A percentile compares a stretch with the other conserved stretches of the same genome.
Conservation (phyloP, 352 stramenopile genomes). For the Phytophthora hibernalis region DNA sequence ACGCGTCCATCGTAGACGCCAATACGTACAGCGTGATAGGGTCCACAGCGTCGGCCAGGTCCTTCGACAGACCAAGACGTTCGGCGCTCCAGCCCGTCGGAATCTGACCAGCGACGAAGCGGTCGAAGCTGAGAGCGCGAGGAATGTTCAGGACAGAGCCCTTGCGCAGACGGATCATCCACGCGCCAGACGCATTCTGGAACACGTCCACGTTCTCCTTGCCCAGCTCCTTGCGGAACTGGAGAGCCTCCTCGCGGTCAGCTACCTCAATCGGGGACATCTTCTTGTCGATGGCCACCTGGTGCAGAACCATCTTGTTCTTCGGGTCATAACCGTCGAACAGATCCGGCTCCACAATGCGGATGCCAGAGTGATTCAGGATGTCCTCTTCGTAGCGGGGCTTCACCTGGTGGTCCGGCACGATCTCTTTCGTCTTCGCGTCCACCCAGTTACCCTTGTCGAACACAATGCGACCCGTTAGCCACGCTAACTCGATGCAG, state of each 20-base stretch:
- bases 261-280: conserved; percentile 90
- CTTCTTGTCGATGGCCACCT: conserved; percentile 90
- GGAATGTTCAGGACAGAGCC: conserved; percentile 86
- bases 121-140: conserved; percentile 81
- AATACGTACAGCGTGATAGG: conserved; percentile 82
- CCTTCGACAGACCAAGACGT: conserved; percentile 80
- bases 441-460: conserved; percentile 89
- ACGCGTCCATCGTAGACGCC: conserved; percentile 80
- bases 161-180: conserved; percentile 88
- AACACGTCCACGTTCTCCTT: conserved; percentile 88
- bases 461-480: conserved; percentile 84
- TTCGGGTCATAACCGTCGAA: conserved; percentile 91
- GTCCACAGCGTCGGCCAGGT: conserved; percentile 83
- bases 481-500: conserved; percentile 88
- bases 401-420: conserved; percentile 84
- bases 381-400: conserved; percentile 83
- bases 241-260: conserved; percentile 81
- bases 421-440: conserved; percentile 78
- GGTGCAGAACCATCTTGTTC: conserved; percentile 87
- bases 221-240: conserved; percentile 83
- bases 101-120: conserved; percentile 89
- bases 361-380: conserved; percentile 80
- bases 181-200: conserved; percentile 68
- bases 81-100: conserved; percentile 89
- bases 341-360: conserved; percentile 86